These are phyloP conservation scores for Coriaria nepalensis DNA, from an alignment of 306 rosid species.

Conservation along the genomic window DNA sequence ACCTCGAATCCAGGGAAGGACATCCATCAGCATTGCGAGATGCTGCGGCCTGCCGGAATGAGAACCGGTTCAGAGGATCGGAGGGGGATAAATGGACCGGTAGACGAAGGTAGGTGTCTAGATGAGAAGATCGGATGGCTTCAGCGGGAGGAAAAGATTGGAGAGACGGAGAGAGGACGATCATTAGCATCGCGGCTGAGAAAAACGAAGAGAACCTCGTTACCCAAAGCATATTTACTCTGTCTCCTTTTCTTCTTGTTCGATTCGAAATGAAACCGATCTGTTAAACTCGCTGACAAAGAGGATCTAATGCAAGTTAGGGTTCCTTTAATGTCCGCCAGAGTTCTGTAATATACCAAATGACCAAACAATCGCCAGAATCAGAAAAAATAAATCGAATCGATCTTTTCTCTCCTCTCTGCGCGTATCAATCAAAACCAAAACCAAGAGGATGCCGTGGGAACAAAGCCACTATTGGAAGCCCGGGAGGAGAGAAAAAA, in stretches of 20 bases:
- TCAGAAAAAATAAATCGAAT: slow-evolving; percentile 9
- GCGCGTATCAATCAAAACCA: slow-evolving; percentile 15
- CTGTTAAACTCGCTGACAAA: slow-evolving; percentile 6
- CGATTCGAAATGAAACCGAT: slow-evolving; percentile 18
- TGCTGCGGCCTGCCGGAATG: slow-evolving; percentile 30
- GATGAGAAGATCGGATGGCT: slow-evolving; percentile 44
- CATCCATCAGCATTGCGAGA: slow-evolving; percentile 49
- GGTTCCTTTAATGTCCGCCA: slow-evolving; percentile 23
- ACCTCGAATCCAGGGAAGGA: slow-evolving; percentile 1
- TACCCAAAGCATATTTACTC: slow-evolving; percentile 28
- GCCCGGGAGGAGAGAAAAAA: slow-evolving; percentile 8
- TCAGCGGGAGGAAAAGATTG: slow-evolving; percentile 53
- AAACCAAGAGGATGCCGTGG: slow-evolving; percentile 25
- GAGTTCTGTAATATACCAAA: no score
- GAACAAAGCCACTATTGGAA: slow-evolving; percentile 18
- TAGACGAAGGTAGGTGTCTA: slow-evolving; percentile 16
- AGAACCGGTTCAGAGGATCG: slow-evolving; percentile 18
- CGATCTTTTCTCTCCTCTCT: not conserved
- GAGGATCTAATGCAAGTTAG: slow-evolving; percentile 13
- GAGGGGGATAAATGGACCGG: slow-evolving; percentile 12
- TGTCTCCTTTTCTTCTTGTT: slow-evolving; percentile 13
- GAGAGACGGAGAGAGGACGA: slow-evolving; percentile 43
- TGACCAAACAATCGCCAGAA: not conserved
- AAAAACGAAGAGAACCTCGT: slow-evolving; percentile 32
- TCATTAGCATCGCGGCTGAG: slow-evolving; percentile 40